Evolutionary conservation across 805 yeast species (phyloP), one percentile per base, ranked within the genome.

Genomic region (Starmerella apis): DNA sequence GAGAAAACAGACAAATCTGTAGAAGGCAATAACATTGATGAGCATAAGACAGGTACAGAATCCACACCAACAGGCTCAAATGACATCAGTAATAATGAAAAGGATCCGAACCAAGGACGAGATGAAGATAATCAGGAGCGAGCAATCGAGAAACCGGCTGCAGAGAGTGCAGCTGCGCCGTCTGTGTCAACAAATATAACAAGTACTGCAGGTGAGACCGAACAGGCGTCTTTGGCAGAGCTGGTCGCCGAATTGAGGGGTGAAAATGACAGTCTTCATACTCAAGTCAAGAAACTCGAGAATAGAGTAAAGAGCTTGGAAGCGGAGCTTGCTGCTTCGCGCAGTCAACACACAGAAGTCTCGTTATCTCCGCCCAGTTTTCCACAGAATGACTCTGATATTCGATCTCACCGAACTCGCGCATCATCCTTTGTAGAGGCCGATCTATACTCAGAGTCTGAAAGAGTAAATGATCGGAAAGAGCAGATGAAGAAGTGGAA

Each of bases 401-500:
- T 32, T 11, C 7, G n/a, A 14, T 39, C 36, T n/a, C 31, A 37
- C 13, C 48, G 54, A 3, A 33, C 14, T 30, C 48, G 58, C 23
- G 22, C 56, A 3, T 43, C 67, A 8, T 63, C 66, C 27, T 62
- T 60, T 42, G 64, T 61, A 13, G 68, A 62, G 43, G 65, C 66
- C 16, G 69, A 65, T 27, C 55, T 66, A 22, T 70, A 71, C 47
- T 61, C 74, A 27, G 77, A 76, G 53, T 75, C 78, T 6, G 73
- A 74, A 11, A 79, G 78, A 58, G 72, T 77, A 55, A 70, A 74
- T 54, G 57, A 55, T 22, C 55, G 58, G 30, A 50, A 59, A 10
- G 80, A 78, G 48, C 71, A 75, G 41, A 66, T 88, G 56, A 70
- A 73, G 61, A 78, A 77, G 56, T 88, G 94, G 94, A 80, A 79